Evolutionary conservation across 805 yeast species (phyloP).

Genomic region (fission yeast (Schizosaccharomyces pombe)): DNA sequence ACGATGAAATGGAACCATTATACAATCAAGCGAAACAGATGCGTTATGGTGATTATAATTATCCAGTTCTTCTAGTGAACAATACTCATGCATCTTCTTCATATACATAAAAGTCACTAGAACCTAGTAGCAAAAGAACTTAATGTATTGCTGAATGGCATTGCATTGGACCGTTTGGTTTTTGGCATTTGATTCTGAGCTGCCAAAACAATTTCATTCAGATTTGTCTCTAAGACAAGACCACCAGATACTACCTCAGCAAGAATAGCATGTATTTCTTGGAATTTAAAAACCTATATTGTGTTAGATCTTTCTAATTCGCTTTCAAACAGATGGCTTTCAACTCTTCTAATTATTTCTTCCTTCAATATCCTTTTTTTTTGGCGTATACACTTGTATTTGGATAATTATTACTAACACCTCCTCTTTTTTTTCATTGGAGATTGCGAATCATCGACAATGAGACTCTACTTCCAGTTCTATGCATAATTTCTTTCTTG

Average conservation of each 20-base stretch:
- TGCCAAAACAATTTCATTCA: constrained; percentile 47
- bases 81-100: constrained; percentile 6
- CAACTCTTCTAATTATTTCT: background rate
- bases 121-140: background rate
- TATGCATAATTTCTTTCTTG: too few relatives aligned
- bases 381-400: too few relatives aligned
- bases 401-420: too few relatives aligned
- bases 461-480: too few relatives aligned
- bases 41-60: constrained; percentile 21
- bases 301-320: background rate
- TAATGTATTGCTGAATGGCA: background rate
- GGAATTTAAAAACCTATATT: constrained; percentile 15
- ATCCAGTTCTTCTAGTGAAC: constrained; percentile 19
- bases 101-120: background rate
- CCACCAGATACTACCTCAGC: constrained; percentile 87
- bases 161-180: background rate
- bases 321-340: background rate
- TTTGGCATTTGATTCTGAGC: constrained; percentile 16
- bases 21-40: constrained; percentile 16
- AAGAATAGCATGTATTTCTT: constrained; percentile 69
- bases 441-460: too few relatives aligned
- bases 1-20: constrained; percentile 15
- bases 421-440: too few relatives aligned
- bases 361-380: too few relatives aligned
- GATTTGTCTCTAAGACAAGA: constrained; percentile 86